phyloP scores from a whole-genome alignment of 2,329 filamentous ascomycete genomes.

The Lasiodiplodia sp. region DNA sequence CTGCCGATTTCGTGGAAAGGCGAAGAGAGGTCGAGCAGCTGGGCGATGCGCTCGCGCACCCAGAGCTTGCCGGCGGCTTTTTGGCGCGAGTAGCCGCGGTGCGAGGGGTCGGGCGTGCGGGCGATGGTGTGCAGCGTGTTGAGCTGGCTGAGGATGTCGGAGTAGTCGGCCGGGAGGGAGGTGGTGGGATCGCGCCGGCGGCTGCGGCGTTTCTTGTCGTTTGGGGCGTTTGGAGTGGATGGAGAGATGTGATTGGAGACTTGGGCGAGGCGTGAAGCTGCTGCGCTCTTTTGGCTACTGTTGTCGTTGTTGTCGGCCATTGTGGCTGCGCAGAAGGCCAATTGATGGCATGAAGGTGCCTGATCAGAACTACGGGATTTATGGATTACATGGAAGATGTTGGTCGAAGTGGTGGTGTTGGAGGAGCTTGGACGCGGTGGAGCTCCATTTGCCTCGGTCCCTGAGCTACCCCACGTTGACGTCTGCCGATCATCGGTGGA shows the following conservation, averaged over 20 bases:
- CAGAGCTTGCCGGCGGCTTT: conserved; percentile 70
- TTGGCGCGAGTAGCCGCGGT: conserved; percentile 67
- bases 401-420: background rate
- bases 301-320: conserved; percentile 21
- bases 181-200: conserved; percentile 60
- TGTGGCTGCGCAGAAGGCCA: background rate
- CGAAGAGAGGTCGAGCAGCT: conserved; percentile 62
- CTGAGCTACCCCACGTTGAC: conserved; percentile 20
- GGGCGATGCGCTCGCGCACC: conserved; percentile 67
- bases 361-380: background rate
- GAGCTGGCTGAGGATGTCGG: conserved; percentile 67
- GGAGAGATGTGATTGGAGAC: conserved; percentile 53
- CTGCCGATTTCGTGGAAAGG: conserved; percentile 67
- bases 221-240: background rate
- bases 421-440: conserved; percentile 20
- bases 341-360: background rate
- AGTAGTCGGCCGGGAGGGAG: conserved; percentile 68
- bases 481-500: conserved; percentile 6
- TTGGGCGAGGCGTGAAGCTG: conserved; percentile 56
- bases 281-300: conserved; percentile 35
- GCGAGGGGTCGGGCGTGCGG: conserved; percentile 60
- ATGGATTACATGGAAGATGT: background rate
- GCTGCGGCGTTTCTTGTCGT: conserved; percentile 37
- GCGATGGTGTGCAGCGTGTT: conserved; percentile 60
- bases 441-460: conserved; percentile 28